Evolutionary conservation across 2,329 filamentous ascomycete species (phyloP), one percentile per base, ranked within the genome.

Genomic region (Aspergillus brunneoviolaceus): DNA sequence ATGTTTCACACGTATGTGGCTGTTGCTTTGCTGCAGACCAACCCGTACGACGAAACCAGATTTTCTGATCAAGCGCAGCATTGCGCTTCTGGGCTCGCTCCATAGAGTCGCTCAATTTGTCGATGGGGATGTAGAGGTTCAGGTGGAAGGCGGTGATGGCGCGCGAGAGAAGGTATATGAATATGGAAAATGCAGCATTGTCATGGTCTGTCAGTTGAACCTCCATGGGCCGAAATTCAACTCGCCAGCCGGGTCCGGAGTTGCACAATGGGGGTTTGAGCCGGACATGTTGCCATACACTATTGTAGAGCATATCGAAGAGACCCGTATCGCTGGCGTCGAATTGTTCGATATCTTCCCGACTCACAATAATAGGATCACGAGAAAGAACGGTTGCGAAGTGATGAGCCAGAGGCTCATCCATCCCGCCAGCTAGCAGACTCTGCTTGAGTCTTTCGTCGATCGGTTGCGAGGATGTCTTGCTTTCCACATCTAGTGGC

Each of bases 121-220:
- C 81, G 71, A 96, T 95, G 48, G 92, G 92, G 27, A 96, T 88
- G 77, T 96, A 96, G 70, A 96, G 93, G 78, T 96, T 96, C 59
- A 96, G 83, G 70, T 93, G 89, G 74, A 93, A 96, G 55, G 87
- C 91, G 7, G 96, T 81, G 63, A 96, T 94, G 6, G 90, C 92
- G 21, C 92, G 86, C 0, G 92, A 96, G 62, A 96, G 87, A 21
- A 96, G 84, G 4, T 96, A 92, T 71, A 96, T 92, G 79, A 96
- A 96, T 65, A 96, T 90, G 21, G 89, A 86, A 71, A 96, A 96
- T 2, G 92, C 92, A 0, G 93, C 93, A 70, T 96, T 96, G 73
- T 96, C 92, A 70, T 96, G 96, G 73, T 96, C 92, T 5, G 92
- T 96, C 63, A 96, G 85, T 74, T 96, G 92, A 60, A 96, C 95